Conservation (phyloP, 176 grass and related monocot species). For the Aegilops sharonensis region DNA sequence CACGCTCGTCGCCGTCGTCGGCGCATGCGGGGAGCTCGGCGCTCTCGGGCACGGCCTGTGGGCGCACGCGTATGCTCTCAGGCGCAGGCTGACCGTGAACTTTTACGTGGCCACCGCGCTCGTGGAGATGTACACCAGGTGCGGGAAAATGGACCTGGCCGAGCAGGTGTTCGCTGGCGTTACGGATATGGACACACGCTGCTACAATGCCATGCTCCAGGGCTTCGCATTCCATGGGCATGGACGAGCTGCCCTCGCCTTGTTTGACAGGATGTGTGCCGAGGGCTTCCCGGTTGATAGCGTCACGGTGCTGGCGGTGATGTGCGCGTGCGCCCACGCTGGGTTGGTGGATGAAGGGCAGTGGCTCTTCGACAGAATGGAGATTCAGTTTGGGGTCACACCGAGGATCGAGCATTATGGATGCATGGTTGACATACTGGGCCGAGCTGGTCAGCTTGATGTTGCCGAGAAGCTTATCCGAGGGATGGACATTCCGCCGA, state of each 20-base stretch:
- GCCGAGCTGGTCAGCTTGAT: constrained; percentile 35
- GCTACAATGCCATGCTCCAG: constrained; percentile 54
- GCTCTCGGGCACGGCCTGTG: constrained; percentile 38
- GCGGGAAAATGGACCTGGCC: constrained; percentile 39
- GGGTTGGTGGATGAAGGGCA: constrained; percentile 45
- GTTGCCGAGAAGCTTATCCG: constrained; percentile 31
- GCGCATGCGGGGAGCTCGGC: constrained; percentile 35
- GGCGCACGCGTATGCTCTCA: constrained; percentile 36
- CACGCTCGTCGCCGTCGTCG: constrained; percentile 36
- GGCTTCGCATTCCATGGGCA: constrained; percentile 37
- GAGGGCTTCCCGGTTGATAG: constrained; percentile 21
- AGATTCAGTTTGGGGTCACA: constrained; percentile 33
- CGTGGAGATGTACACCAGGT: constrained; percentile 42
- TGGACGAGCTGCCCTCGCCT: constrained; percentile 15
- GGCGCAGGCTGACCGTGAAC: neutral
- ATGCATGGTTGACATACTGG: constrained; percentile 54
- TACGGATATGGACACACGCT: constrained; percentile 29
- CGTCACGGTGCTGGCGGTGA: constrained; percentile 34
- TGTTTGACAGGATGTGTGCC: constrained; percentile 37
- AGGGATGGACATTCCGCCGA: constrained; percentile 7
- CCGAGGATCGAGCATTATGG: constrained; percentile 48
- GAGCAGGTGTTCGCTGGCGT: constrained; percentile 30
- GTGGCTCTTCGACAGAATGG: constrained; percentile 32
- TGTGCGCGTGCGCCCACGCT: constrained; percentile 41
- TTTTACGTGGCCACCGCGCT: constrained; percentile 37